Conservation (phyloP, 177 flowering plant species). For the Vitis hybrid region DNA sequence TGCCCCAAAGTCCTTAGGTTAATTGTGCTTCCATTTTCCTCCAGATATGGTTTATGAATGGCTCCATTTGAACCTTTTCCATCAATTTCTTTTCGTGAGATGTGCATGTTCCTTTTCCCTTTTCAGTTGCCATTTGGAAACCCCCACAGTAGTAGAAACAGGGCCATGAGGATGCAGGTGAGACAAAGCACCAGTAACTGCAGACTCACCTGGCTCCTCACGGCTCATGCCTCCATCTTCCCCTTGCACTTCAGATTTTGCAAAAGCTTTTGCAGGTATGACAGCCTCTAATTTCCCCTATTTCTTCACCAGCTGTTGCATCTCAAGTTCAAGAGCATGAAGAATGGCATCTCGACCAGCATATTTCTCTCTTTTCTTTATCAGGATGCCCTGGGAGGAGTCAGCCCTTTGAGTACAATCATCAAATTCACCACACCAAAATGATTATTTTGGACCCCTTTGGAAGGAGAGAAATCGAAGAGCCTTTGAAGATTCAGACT, state of each 20-base stretch:
- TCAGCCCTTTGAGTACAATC: slow-evolving; percentile 93
- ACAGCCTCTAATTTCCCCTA: slow-evolving; percentile 51
- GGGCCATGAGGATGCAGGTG: slow-evolving; percentile 38
- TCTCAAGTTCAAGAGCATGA: slow-evolving; percentile 98
- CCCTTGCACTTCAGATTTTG: slow-evolving; percentile 30
- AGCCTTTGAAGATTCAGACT: too few relatives aligned
- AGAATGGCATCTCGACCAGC: slow-evolving; percentile 98
- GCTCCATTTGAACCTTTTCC: slow-evolving; percentile 24
- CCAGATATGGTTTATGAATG: slow-evolving; percentile 22
- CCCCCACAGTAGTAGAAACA: slow-evolving; percentile 42
- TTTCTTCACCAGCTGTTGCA: slow-evolving; percentile 41
- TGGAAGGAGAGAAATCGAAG: too few relatives aligned
- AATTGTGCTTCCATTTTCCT: slow-evolving; percentile 24
- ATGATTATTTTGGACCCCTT: slow-evolving; percentile 23
- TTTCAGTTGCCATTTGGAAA: slow-evolving; percentile 74
- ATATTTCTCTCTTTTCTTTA: slow-evolving; percentile 91
- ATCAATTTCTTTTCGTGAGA: slow-evolving; percentile 37
- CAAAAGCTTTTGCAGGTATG: slow-evolving; percentile 20
- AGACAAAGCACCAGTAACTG: slow-evolving; percentile 41
- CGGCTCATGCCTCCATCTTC: slow-evolving; percentile 43
- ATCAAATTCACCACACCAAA: slow-evolving; percentile 98
- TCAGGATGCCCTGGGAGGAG: slow-evolving; percentile 65
- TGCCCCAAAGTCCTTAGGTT: slow-evolving; percentile 21
- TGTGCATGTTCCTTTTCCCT: slow-evolving; percentile 67
- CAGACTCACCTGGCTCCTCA: slow-evolving; percentile 59